Conservation (phyloP, 192 early-diverging fungal genomes). For the Polychytrium aggregatum region DNA sequence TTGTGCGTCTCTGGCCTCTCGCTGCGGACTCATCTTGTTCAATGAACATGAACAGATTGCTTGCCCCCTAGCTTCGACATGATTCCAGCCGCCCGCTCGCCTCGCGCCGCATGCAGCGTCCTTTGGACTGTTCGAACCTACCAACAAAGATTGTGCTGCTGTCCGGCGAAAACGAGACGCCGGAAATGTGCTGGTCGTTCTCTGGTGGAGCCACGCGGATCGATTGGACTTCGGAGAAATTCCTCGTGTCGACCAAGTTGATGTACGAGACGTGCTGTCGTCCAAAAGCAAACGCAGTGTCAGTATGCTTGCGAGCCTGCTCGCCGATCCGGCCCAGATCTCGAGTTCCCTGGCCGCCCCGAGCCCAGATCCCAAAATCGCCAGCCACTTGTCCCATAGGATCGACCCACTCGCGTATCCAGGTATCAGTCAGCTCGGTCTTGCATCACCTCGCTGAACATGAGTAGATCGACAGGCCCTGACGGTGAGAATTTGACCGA, state of each 20-base stretch:
- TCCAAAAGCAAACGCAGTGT: neutral
- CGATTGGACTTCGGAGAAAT: slow-evolving; percentile 69
- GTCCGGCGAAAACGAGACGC: slow-evolving; percentile 72
- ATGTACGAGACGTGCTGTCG: slow-evolving; percentile 69
- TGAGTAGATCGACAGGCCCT: slow-evolving; percentile 79
- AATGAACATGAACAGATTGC: no score
- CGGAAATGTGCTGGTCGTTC: slow-evolving; percentile 72
- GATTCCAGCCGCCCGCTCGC: no score
- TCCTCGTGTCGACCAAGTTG: slow-evolving; percentile 82
- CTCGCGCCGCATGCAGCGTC: no score
- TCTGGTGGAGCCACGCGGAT: slow-evolving; percentile 59
- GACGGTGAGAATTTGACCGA: slow-evolving; percentile 89
- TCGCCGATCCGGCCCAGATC: no score
- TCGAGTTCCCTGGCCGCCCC: no score
- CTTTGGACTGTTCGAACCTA: no score
- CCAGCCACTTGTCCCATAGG: neutral
- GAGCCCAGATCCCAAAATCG: no score
- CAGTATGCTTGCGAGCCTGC: neutral
- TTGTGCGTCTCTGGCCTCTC: no score
- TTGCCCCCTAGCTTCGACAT: no score
- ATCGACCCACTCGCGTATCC: slow-evolving; percentile 2
- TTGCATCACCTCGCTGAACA: slow-evolving; percentile 49
- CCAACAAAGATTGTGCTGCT: slow-evolving; percentile 81
- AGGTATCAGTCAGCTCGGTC: neutral
- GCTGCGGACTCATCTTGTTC: no score